phyloP scores from a whole-genome alignment of 352 stramenopile genomes.

The Phytophthora meadii region DNA sequence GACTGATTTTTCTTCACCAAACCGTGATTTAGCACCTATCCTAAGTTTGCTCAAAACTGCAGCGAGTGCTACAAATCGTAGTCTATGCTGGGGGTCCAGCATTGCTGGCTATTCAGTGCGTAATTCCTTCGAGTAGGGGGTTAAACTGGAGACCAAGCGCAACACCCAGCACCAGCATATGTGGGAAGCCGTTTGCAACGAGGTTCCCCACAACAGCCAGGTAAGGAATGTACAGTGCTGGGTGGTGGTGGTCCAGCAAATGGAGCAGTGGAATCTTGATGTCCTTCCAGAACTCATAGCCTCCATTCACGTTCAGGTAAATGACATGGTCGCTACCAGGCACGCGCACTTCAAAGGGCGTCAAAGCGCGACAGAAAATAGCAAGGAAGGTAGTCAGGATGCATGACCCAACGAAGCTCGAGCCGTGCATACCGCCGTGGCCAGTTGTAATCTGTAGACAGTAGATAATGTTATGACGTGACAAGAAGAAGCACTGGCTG shows the following conservation, averaged over 20 bases:
- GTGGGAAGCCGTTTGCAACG: slow-evolving; percentile 72
- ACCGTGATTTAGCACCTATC: too few species aligned
- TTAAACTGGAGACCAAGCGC: slow-evolving; percentile 65
- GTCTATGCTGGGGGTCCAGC: too few species aligned
- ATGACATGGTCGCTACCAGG: slow-evolving; percentile 69
- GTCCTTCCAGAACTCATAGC: slow-evolving; percentile 87
- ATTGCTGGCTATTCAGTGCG: slow-evolving; percentile 28
- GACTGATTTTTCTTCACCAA: too few species aligned
- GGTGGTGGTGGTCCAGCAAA: slow-evolving; percentile 73
- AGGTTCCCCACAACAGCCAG: slow-evolving; percentile 70
- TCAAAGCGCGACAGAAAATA: slow-evolving; percentile 58
- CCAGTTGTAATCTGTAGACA: slow-evolving; percentile 60
- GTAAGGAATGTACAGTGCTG: slow-evolving; percentile 76
- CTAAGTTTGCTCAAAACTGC: too few species aligned
- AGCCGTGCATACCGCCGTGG: slow-evolving; percentile 76
- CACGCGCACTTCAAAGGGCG: slow-evolving; percentile 75
- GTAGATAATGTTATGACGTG: not conserved
- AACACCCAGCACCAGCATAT: slow-evolving; percentile 70
- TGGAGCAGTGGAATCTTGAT: slow-evolving; percentile 79
- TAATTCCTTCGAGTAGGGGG: slow-evolving; percentile 49
- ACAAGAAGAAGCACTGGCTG: not conserved
- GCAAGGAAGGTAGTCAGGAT: slow-evolving; percentile 71
- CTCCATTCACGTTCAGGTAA: slow-evolving; percentile 86
- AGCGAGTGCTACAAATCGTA: too few species aligned
- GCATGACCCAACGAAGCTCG: slow-evolving; percentile 68